Conservation (phyloP, 2,329 filamentous ascomycete genomes). For the Neurospora crassa region DNA sequence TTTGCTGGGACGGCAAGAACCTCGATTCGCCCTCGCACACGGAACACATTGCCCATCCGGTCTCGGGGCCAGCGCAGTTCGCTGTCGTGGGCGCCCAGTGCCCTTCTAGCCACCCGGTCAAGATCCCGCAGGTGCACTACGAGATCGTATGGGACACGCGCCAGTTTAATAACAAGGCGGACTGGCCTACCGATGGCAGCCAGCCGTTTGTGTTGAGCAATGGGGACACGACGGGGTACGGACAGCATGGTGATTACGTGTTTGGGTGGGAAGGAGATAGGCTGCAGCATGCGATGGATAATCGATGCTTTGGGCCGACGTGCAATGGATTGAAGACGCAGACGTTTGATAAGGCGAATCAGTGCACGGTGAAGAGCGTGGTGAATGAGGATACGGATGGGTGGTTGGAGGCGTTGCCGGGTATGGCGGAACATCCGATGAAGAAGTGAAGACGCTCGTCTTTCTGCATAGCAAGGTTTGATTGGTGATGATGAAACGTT, state of each 20-base stretch:
- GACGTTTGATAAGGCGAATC: conserved; percentile 13
- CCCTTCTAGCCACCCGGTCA: conserved; percentile 16
- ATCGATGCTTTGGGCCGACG: conserved; percentile 13
- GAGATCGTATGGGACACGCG: conserved; percentile 12
- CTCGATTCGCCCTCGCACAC: conserved; percentile 33
- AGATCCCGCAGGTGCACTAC: conserved; percentile 17
- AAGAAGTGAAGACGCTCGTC: not conserved
- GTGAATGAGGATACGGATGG: conserved; percentile 7
- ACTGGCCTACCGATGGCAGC: conserved; percentile 9
- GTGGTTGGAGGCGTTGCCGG: not conserved
- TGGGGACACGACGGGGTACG: conserved; percentile 8
- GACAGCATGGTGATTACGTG: conserved; percentile 7
- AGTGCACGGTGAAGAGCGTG: conserved; percentile 10
- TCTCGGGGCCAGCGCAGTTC: conserved; percentile 29
- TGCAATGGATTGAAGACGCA: conserved; percentile 15
- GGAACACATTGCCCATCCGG: conserved; percentile 32
- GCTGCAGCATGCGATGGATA: conserved; percentile 6
- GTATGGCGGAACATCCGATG: not conserved
- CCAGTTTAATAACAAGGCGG: conserved; percentile 9
- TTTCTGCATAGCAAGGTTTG: not conserved
- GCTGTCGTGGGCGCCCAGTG: conserved; percentile 22
- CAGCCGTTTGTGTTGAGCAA: conserved; percentile 11
- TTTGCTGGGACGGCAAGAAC: conserved; percentile 38
- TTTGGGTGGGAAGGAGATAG: conserved; percentile 5
- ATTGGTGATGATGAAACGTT: no score